Evolutionary conservation across 139 green algal genomes (phyloP).

Genomic region (Eudorina sp.): DNA sequence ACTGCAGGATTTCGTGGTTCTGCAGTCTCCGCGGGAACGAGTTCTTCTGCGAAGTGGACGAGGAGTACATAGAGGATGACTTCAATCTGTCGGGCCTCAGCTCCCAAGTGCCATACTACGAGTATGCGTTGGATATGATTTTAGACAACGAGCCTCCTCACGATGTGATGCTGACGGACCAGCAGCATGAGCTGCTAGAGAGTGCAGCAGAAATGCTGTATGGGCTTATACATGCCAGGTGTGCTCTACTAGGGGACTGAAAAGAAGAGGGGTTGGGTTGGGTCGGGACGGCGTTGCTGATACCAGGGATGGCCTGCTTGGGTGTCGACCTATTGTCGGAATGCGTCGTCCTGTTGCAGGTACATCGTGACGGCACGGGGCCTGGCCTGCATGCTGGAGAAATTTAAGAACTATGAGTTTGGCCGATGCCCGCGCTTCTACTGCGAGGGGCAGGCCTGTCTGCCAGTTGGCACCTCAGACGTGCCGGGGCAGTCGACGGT

Average conservation of each 20-base stretch:
- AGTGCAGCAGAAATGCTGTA: constrained; percentile 97
- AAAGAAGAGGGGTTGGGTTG: too few species aligned
- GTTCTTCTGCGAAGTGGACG: constrained; percentile 88
- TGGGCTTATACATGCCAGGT: constrained; percentile 95
- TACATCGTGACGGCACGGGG: constrained; percentile 93
- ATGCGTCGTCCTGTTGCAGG: too few species aligned
- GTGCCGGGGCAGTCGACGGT: constrained; percentile 90
- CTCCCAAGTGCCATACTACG: constrained; percentile 96
- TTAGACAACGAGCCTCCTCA: constrained; percentile 91
- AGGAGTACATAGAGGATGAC: constrained; percentile 97
- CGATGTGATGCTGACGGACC: constrained; percentile 85
- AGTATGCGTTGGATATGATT: constrained; percentile 97
- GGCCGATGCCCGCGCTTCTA: constrained; percentile 92
- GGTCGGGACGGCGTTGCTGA: too few species aligned
- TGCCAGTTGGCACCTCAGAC: constrained; percentile 93
- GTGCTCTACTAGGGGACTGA: too few species aligned
- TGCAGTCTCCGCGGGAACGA: constrained; percentile 92
- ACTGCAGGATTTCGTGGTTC: constrained; percentile 96
- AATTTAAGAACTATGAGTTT: constrained; percentile 94
- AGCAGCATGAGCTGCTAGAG: constrained; percentile 94
- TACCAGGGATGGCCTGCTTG: too few species aligned
- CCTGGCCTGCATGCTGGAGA: constrained; percentile 89
- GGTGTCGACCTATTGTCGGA: too few species aligned
- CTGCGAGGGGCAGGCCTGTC: constrained; percentile 92
- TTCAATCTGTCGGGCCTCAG: constrained; percentile 97